Evolutionary conservation across 371 early-diverging fungal species (phyloP).

Genomic region (Polyrhizophydium stewartii): DNA sequence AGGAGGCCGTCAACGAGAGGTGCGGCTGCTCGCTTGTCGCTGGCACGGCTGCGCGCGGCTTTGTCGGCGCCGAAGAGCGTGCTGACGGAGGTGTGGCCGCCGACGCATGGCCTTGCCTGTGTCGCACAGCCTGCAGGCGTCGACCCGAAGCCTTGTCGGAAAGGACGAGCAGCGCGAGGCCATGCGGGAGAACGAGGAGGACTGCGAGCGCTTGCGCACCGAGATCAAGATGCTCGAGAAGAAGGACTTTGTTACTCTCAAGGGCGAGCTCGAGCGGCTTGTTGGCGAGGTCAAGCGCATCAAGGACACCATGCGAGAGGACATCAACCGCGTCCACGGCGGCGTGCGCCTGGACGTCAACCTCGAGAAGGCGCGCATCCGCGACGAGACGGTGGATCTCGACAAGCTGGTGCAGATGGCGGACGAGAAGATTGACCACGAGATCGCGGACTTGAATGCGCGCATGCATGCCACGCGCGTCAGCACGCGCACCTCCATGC

Average conservation of each 20-base stretch:
- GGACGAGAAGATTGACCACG: constrained; percentile 30
- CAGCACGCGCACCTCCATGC: constrained; percentile 20
- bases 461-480: constrained; percentile 22
- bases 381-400: constrained; percentile 62
- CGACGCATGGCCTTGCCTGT: too few species aligned
- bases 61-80: too few species aligned
- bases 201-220: constrained; percentile 79
- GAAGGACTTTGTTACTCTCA: constrained; percentile 80
- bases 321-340: constrained; percentile 78
- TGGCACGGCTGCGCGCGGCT: too few species aligned
- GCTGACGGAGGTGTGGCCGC: too few species aligned
- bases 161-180: constrained; percentile 14
- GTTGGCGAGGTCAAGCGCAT: constrained; percentile 71
- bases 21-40: constrained; percentile 14
- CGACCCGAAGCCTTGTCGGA: constrained; percentile 5
- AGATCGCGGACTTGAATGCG: constrained; percentile 20
- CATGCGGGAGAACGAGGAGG: constrained; percentile 72
- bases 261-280: constrained; percentile 75
- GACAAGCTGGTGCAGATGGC: constrained; percentile 20
- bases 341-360: constrained; percentile 84
- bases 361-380: constrained; percentile 84
- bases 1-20: constrained; percentile 73
- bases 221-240: constrained; percentile 83
- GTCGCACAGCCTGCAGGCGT: constrained; percentile 11
- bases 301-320: constrained; percentile 73